Conservation (phyloP, 164 flowering plant species). For the Annona cherimola region DNA sequence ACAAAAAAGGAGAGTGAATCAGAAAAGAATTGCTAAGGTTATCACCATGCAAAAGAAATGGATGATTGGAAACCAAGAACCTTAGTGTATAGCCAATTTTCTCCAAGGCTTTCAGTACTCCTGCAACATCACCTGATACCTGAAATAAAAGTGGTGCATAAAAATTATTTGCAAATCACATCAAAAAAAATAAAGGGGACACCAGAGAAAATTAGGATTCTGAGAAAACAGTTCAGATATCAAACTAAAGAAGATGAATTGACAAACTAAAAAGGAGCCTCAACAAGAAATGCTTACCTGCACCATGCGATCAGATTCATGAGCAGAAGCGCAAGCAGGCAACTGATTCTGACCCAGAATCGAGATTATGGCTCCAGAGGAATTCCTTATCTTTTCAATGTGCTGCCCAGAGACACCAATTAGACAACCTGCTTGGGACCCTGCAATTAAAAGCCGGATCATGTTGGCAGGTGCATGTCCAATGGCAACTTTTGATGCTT, state of each 20-base stretch:
- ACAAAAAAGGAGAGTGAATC: neutral
- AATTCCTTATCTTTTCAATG: constrained; percentile 66
- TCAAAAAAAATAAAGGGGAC: neutral
- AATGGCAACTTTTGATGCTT: constrained; percentile 34
- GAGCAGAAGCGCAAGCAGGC: constrained; percentile 87
- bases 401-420: constrained; percentile 86
- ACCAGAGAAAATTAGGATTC: neutral
- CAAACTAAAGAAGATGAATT: neutral
- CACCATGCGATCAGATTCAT: constrained; percentile 84
- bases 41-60: neutral
- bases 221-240: neutral
- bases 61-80: constrained; percentile 23
- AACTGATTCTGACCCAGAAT: constrained; percentile 70
- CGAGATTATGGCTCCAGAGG: constrained; percentile 66
- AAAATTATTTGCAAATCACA: neutral
- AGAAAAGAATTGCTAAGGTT: neutral
- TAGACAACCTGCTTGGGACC: constrained; percentile 88
- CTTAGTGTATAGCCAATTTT: constrained; percentile 69
- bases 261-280: neutral
- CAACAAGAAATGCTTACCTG: constrained; percentile 44
- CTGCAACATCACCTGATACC: constrained; percentile 74
- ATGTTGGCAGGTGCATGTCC: constrained; percentile 68
- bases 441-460: constrained; percentile 82
- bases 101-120: constrained; percentile 66
- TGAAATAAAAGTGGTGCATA: constrained; percentile 18